A percentile compares a stretch with the other conserved stretches of the same genome.
Conservation (phyloP, 1,139 yeast species). For the Debaryomyces udenii region DNA sequence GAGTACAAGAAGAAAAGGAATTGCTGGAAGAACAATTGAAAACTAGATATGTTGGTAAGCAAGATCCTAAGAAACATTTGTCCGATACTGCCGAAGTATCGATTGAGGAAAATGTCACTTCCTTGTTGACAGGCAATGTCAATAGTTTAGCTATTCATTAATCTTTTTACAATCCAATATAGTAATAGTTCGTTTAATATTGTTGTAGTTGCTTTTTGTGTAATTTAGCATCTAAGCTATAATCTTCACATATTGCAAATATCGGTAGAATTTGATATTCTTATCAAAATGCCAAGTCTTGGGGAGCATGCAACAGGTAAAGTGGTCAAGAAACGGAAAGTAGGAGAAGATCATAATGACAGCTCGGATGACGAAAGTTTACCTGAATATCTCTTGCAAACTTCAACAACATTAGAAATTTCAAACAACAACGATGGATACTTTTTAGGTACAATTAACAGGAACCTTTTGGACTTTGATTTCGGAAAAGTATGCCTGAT, state of each 20-base stretch:
- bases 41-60: conserved; percentile 96
- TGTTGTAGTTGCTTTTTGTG: conserved; percentile 8
- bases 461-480: conserved; percentile 66
- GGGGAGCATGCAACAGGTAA: neutral
- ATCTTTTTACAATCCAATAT: conserved; percentile 6
- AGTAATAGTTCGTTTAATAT: neutral
- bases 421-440: conserved; percentile 9
- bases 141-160: conserved; percentile 81
- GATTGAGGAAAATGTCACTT: conserved; percentile 87
- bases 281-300: neutral
- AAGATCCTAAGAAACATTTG: conserved; percentile 97
- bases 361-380: conserved; percentile 11
- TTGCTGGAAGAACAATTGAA: conserved; percentile 85
- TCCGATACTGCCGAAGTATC: conserved; percentile 84
- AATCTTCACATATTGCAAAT: conserved; percentile 2
- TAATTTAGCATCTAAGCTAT: too few species aligned
- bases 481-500: conserved; percentile 67
- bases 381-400: conserved; percentile 10
- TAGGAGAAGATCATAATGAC: neutral
- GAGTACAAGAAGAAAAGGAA: conserved; percentile 93
- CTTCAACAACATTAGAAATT: conserved; percentile 19
- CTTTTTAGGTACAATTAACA: conserved; percentile 59
- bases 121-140: conserved; percentile 84
- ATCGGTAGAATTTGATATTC: neutral
- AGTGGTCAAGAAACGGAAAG: conserved; percentile 1